Evolutionary conservation across 2,329 filamentous ascomycete species (phyloP), one percentile per base, ranked within the genome.

Genomic region (Leptographium flavum): DNA sequence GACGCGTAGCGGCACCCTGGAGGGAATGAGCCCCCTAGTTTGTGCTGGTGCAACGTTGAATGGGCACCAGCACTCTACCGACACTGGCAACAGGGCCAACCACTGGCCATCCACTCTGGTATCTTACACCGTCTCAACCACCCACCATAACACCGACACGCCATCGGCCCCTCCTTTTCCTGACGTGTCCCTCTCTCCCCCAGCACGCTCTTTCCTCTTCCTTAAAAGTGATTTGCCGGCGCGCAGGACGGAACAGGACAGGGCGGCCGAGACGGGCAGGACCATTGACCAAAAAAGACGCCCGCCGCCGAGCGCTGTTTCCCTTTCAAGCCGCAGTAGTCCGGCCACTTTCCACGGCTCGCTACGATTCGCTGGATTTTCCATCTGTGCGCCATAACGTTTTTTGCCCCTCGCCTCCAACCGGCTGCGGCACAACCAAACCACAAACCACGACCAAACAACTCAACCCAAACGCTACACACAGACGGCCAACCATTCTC

Each of bases 101-200:
- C 25, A 27, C 25, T 27, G 25, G 10, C 25, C 25, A 27, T 27
- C 25, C 25, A 27, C 19, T 22, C 33, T n/a, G n/a, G 15, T 32
- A 13, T 21, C 37, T 15, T n/a, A 25, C 37, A 39, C 37, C 37
- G 37, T 39, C 37, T 39, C 15, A n/a, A n/a, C 37, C 17, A 25
- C 22, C 37, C 22, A 25, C 22, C 23, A 27, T n/a, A 25, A 25
- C 28, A 42, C 39, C 19, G 39, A 42, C 39, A 42, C 39, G 39
- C 39, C 30, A 42, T 42, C 25, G 28, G 39, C 39, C 39, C 39
- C 39, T 42, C 39, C 39, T 33, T 41, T 42, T 28, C 39, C 28
- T 42, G 13, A 42, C 39, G 10, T 30, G 25, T 17, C 39, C 30
- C 7, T 9, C 10, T 23, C 25, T 27, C 15, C 27, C 23, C 37